phyloP scores from a whole-genome alignment of 345 rosid genomes.

The Acer campestre region DNA sequence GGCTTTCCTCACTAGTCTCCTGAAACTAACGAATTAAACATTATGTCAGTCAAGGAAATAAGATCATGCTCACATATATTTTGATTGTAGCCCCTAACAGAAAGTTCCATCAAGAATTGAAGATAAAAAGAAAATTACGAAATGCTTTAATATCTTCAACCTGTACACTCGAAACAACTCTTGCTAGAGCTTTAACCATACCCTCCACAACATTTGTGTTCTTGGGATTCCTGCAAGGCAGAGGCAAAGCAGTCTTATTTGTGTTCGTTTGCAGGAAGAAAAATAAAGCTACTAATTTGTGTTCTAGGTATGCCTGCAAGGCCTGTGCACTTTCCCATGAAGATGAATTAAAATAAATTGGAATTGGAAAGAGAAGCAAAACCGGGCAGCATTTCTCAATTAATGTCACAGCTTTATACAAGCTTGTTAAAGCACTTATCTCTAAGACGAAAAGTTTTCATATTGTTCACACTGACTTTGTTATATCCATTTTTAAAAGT shows the following conservation, averaged over 20 bases:
- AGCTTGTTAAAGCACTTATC: not conserved
- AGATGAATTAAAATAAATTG: not conserved
- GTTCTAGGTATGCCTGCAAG: not conserved
- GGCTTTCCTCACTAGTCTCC: constrained; percentile 97
- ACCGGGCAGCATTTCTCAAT: not conserved
- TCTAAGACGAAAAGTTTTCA: constrained; percentile 3
- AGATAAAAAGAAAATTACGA: constrained; percentile 9
- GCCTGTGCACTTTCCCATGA: not conserved
- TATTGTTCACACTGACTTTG: not conserved
- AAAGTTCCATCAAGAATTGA: not conserved
- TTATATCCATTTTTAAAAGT: not conserved
- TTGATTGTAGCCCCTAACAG: not conserved
- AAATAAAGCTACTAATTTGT: not conserved
- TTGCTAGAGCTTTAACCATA: constrained; percentile 97
- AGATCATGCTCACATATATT: constrained; percentile 18
- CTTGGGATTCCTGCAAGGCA: constrained; percentile 75
- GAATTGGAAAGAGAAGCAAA: not conserved
- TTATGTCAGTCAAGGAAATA: constrained; percentile 23
- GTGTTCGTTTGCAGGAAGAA: not conserved
- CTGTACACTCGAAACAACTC: constrained; percentile 93
- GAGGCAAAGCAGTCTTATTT: constrained; percentile 20
- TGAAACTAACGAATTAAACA: constrained; percentile 53
- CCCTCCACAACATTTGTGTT: constrained; percentile 97
- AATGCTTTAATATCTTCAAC: constrained; percentile 41
- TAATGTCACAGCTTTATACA: not conserved